Conservation (phyloP, 345 rosid genomes). For the Pugionium cornutum region DNA sequence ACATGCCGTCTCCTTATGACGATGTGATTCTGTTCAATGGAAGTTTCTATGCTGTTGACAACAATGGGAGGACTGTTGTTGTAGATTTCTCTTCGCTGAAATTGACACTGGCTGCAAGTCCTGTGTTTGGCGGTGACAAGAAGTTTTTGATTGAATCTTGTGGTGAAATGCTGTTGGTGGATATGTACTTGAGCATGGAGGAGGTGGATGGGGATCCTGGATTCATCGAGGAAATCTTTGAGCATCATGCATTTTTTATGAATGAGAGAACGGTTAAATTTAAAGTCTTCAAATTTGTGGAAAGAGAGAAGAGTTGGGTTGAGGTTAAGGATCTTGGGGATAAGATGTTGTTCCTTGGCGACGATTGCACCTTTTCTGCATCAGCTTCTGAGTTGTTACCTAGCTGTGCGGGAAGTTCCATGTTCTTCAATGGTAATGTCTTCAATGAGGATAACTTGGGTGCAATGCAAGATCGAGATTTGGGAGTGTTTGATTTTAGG, state of each 20-base stretch:
- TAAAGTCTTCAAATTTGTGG: conserved; percentile 61
- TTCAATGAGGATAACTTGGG: conserved; percentile 48
- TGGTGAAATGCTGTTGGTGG: conserved; percentile 73
- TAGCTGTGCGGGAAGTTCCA: conserved; percentile 54
- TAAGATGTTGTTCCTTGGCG: conserved; percentile 80
- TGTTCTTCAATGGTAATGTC: conserved; percentile 64
- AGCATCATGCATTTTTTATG: conserved; percentile 44
- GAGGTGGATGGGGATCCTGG: conserved; percentile 43
- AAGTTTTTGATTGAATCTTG: conserved; percentile 80
- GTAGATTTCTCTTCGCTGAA: conserved; percentile 47
- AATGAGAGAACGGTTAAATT: conserved; percentile 79
- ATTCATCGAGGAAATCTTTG: conserved; percentile 38
- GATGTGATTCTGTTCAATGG: conserved; percentile 68
- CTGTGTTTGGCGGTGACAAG: conserved; percentile 86
- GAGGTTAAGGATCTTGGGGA: conserved; percentile 53
- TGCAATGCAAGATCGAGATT: conserved; percentile 40
- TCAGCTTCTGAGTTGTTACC: conserved; percentile 50
- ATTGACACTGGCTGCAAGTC: conserved; percentile 41
- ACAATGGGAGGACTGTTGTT: conserved; percentile 63
- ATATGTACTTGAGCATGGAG: conserved; percentile 76
- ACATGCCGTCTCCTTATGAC: conserved; percentile 84
- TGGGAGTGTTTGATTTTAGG: conserved; percentile 70
- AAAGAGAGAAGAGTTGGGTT: conserved; percentile 53
- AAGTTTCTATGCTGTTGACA: conserved; percentile 71
- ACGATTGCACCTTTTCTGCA: conserved; percentile 71